Percentiles rank a stretch among this genome's conserved stretches.
Conservation (phyloP, 192 early-diverging fungal genomes). For the Entomortierella beljakovae region DNA sequence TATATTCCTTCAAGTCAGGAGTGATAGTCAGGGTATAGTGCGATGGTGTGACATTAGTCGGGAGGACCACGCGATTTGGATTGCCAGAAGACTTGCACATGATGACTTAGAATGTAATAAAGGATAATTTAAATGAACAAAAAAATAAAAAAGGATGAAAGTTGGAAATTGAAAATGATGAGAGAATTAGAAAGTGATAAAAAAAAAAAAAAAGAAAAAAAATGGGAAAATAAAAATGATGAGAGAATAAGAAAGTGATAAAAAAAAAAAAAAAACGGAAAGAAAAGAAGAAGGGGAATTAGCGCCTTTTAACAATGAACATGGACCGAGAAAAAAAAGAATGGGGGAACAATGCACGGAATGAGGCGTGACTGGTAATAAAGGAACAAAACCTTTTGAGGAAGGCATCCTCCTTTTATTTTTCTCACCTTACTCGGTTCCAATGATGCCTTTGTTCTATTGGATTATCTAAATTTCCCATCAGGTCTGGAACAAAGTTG, state of each 20-base stretch:
- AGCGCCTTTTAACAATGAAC: too few species aligned
- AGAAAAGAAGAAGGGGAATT: too few species aligned
- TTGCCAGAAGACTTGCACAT: conserved; percentile 46
- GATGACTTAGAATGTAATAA: background rate
- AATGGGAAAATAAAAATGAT: background rate
- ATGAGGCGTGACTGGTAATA: too few species aligned
- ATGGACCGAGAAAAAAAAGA: too few species aligned
- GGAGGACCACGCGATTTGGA: conserved; percentile 79
- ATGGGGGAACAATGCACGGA: too few species aligned
- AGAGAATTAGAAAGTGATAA: background rate
- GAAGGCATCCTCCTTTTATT: too few species aligned
- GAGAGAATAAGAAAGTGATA: background rate
- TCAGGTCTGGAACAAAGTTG: too few species aligned
- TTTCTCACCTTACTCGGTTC: too few species aligned
- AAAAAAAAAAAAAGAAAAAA: background rate
- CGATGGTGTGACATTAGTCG: conserved; percentile 81
- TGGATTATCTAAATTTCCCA: too few species aligned
- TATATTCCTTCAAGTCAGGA: conserved; percentile 82
- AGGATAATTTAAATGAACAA: background rate
- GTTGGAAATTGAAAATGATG: background rate
- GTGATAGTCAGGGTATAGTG: conserved; percentile 85
- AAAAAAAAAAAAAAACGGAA: background rate
- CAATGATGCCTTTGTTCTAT: too few species aligned
- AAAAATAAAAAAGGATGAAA: background rate
- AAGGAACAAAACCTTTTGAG: too few species aligned